Base-by-base conservation (phyloP, 2,329 filamentous ascomycete species). In the Amphichorda felina region DNA sequence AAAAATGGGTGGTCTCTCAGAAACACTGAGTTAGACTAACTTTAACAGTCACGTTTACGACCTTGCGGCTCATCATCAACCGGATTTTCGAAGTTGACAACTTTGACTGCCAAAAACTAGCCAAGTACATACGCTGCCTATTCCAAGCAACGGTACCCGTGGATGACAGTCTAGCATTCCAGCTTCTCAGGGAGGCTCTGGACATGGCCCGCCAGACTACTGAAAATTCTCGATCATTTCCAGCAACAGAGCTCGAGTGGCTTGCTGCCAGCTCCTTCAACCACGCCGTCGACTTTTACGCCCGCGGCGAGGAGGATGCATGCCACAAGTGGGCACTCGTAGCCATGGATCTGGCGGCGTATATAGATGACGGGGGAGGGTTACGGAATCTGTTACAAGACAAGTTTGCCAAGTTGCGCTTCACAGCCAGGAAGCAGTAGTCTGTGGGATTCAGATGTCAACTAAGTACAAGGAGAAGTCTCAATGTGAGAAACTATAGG, bases 91-190 rank as follows among this genome's bases (percentile, higher is more conserved):
- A 56, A 1, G 54, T 76, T 2, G 66, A 75, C 14, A 47, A 55
- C 1, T 74, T 78, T 30, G 68, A 80, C 41, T 63, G 64, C 4
- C 50, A 53, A 1, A 77, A 75, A 45, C 61, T 93, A 1, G 72
- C 82, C 7, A 81, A 80, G 46, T 94, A 91, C 61, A 71, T 89
- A 31, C 74, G 84, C 1, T 87, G 82, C 45, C 64, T 91, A 2
- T 82, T 89, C 43, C 79, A 82, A 41, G 63, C 75, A 1, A 70
- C 80, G 0, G 56, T 87, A 1, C 60, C 70, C 2, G 60, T 69
- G 4, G 68, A 77, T 32, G 67, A 75, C 15, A 53, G 54, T 1
- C 55, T 76, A 13, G 71, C 74, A 8, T 60, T 80, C 34, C 63
- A 68, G 31, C 63, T 86, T 4, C 57, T 86, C 7, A 68, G 76